Base-by-base conservation (phyloP, 2,329 filamentous ascomycete genomes). In the Epichloe festucae region DNA sequence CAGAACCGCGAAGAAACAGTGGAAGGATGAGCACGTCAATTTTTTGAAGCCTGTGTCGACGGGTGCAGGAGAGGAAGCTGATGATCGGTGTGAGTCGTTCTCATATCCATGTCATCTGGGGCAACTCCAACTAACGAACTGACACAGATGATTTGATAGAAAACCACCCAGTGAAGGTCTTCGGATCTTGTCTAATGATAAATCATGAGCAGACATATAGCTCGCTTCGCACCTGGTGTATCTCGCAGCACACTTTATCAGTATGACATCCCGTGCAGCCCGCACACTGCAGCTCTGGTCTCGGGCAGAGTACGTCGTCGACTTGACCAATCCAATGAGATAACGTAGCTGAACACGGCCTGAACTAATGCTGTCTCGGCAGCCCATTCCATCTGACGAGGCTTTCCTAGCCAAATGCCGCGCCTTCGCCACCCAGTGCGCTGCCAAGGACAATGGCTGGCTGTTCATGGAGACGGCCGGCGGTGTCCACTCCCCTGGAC, bases 41-140 rank as follows among this genome's bases (percentile, higher is more conserved):
- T 94, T 87, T 64, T 63, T 94, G 51, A 94, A 94, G 65, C 88
- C 88, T 0, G 82, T 94, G 2, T 91, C 87, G 2, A 93, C 88
- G 0, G 89, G 88, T 0, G 75, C 84, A 7, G 62, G 70, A 10
- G 68, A 78, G 27, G 85, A 90, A 51, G 82, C 84, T 15, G 88
- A 93, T 67, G 79, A 85, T 63, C 66, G 72, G 84, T 87, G 72
- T 73, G 61, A 58, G 61, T 49, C 15, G 14, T 27, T 12, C 2
- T 52, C 21, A 7, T 12, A 35, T 36, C 27, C 27, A 21, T 8
- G 19, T 5, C 41, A 3, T 11, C 23, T 43, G 41, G 21, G 11
- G n/a, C 11, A 21, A 4, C 19, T 21, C 3, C 3, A 12, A 21
- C 41, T 49, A 35, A 49, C 38, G 14, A 36, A 14, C 4, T 10